A percentile compares a stretch with the other conserved stretches of the same genome.
phyloP scores from a whole-genome alignment of 179 eudicot genomes.

The Beta corolliflora region DNA sequence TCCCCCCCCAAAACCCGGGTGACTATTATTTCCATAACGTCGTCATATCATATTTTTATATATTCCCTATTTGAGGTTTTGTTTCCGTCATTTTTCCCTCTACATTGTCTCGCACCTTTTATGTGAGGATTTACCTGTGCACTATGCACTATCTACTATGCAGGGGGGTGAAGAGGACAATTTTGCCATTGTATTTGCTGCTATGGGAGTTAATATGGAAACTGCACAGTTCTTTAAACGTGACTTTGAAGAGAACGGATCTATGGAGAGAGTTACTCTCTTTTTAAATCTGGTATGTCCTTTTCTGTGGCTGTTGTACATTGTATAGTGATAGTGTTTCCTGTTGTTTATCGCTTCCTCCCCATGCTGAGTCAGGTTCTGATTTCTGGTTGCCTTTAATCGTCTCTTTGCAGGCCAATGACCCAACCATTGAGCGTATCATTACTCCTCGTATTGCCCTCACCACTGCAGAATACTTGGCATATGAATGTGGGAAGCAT shows the following conservation, averaged over 20 bases:
- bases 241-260: conserved; percentile 98
- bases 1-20: background rate
- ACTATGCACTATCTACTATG: background rate
- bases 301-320: background rate
- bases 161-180: conserved; percentile 91
- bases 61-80: background rate
- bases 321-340: background rate
- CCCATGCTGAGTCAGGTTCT: conserved; percentile 3
- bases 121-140: conserved; percentile 3
- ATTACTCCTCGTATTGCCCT: conserved; percentile 99
- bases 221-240: conserved; percentile 99
- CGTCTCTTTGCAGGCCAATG: conserved; percentile 76
- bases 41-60: too few relatives aligned
- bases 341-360: background rate
- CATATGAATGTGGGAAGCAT: conserved; percentile 99
- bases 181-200: conserved; percentile 99
- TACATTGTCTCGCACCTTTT: background rate
- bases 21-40: background rate
- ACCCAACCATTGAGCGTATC: conserved; percentile 98
- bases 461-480: conserved; percentile 96
- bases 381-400: conserved; percentile 13
- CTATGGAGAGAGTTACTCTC: conserved; percentile 95
- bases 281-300: conserved; percentile 71
- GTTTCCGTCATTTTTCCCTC: background rate
- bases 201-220: conserved; percentile 99